These are phyloP conservation scores for Chrysopogon serrulatus DNA, from an alignment of 176 grass and related monocot species.

Conservation along the genomic window DNA sequence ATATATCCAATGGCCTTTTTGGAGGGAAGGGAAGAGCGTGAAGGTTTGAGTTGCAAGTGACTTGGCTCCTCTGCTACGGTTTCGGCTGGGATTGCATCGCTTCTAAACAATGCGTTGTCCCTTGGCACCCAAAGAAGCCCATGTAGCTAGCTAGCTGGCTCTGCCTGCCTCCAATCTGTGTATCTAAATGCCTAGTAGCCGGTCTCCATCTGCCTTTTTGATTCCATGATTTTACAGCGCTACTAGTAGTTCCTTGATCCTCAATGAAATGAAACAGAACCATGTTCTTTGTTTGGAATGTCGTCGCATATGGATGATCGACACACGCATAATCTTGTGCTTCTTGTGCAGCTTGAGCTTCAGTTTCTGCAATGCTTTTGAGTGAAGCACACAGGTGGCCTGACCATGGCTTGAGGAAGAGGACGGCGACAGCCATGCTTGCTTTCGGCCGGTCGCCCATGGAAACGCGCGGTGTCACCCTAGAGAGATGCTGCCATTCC, in stretches of 20 bases:
- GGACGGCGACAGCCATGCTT: background rate
- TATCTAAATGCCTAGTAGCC: background rate
- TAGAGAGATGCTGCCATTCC: background rate
- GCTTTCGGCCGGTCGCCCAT: background rate
- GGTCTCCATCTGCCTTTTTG: background rate
- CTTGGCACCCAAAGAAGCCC: constrained; percentile 39
- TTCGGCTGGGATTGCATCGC: constrained; percentile 50
- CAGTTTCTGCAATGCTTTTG: constrained; percentile 17
- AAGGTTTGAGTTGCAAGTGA: constrained; percentile 42
- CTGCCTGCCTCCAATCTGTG: too few relatives aligned
- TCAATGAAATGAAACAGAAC: background rate
- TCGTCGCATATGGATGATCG: background rate
- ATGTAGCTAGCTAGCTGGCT: background rate
- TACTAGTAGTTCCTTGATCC: background rate
- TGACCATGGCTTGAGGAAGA: background rate
- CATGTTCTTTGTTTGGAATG: background rate
- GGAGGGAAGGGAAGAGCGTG: constrained; percentile 22
- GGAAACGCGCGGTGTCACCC: too few relatives aligned
- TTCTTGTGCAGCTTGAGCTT: background rate
- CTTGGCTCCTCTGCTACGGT: constrained; percentile 78
- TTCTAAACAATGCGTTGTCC: constrained; percentile 61
- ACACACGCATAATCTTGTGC: background rate
- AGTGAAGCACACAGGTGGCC: constrained; percentile 17
- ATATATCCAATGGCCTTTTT: background rate
- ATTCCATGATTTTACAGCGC: background rate